Base-by-base conservation (phyloP, 1,284 basidiomycete species). In the Testicularia cyperi region DNA sequence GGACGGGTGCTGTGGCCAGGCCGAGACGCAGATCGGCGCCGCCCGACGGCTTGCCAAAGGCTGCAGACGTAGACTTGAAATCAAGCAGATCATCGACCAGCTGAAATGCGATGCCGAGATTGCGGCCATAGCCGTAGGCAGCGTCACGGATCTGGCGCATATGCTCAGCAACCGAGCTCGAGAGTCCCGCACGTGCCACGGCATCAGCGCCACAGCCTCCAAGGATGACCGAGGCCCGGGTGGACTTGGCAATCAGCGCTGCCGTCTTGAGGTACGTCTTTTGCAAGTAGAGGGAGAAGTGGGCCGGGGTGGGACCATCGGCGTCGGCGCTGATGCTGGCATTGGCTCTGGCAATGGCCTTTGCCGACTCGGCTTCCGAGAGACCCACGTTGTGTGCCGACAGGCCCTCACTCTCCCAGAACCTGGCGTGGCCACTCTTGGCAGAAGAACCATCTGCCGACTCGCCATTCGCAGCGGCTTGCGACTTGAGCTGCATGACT, bases 191-290 rank as follows among this genome's bases (percentile, higher is more conserved):
- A 16, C 31, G 35, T 8, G 38, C 18, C 65, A 92, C 88, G 0
- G 78, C 79, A 34, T 70, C 68, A 4, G 85, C 85, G 0, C 79
- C 78, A 38, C 86, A 88, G 0, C 94, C 94, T 5, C 92, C 94
- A 0, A 98, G 81, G 4, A 94, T 86, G 6, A 91, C 89, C 0
- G 90, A 85, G 5, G 90, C 88, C 7, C 92, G 83, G 1, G 89
- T 87, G 3, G 87, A 87, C 78, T 97, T 98, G 2, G 92, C 92
- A 83, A 98, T 94, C 49, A 98, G 79, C 69, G 88, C 90, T 14
- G 94, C 94, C 5, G 92, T 95, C 80, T 98, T 97, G 71, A 98
- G 81, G 75, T 97, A 98, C 20, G 90, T 92, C 80, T 94, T 96
- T 70, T 86, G 84, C 77, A 97, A 82, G 79, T 98, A 98, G 25